Base-by-base conservation (phyloP, 305 asterid species). In the Fraxinus floribunda region DNA sequence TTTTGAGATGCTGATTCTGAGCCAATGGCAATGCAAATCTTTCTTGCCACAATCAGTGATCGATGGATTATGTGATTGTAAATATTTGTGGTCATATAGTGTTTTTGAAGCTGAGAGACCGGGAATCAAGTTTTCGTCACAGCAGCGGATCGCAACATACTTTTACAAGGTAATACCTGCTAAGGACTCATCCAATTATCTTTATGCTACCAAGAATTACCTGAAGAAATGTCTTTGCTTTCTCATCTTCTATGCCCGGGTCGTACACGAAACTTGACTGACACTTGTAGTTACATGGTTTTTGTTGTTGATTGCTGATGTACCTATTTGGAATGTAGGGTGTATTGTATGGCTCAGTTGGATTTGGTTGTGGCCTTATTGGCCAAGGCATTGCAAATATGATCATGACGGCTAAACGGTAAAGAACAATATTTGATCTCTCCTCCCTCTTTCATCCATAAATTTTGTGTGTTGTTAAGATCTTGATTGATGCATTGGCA, bases 321-420 rank as follows among this genome's bases (percentile, higher is more conserved):
- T 81, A 72, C 81, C 80, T 10, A 75, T 77, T 82, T 68, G 39
- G 68, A 71, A 85, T 82, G 83, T 82, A 94, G 98, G 98, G 97
- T 70, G 84, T 92, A 26, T 85, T 93, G 82, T 93, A 92, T 84
- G 98, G 97, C 74, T 88, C 97, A 30, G 97, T 93, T 78, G 98
- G 98, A 86, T 93, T 94, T 81, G 90, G 92, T 46, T 93, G 97
- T 79, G 97, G 97, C 80, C 88, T 94, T 82, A 83, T 94, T 60
- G 95, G 98, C 82, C 98, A 94, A 89, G 98, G 98, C 86, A 92
- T 94, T 60, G 98, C 97, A 75, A 93, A 94, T 88, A 52, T 83
- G 94, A 93, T 93, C 82, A 94, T 94, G 98, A 93, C 89, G 44
- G 96, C 95, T 66, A 94, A 94, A 84, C 88, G 98, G 98, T 93